Base-by-base conservation (phyloP, 2,329 filamentous ascomycete genomes). In the Elsinoe australis region DNA sequence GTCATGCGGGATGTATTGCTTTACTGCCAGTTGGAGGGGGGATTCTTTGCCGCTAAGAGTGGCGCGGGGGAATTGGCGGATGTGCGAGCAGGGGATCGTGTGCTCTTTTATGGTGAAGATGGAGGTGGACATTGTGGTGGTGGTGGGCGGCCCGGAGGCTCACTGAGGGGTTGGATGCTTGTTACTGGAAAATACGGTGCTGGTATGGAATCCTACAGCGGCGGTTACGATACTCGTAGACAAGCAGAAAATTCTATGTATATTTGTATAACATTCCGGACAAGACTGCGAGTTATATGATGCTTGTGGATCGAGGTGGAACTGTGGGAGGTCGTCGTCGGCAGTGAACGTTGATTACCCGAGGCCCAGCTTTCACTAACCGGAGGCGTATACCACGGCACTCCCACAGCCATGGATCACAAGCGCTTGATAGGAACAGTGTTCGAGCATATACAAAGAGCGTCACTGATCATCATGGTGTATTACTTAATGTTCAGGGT, bases 1-100 rank as follows among this genome's bases (percentile, higher is more conserved):
- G 59, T 45, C 38, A 49, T 79, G 70, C 1, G 89, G 89, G 0
- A 78, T 84, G 62, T 96, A 96, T 62, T 95, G 87, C 71, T 95
- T 95, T 47, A 95, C 76, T 6, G 81, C 79, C 4, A 95, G 67
- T 47, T 80, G 67, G 2, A 95, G 71, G 4, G 78, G 72, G 52
- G 90, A 84, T 54, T 94, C 83, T 57, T 94, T 85, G 9, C 76
- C 77, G 49, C 76, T 72, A 2, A 80, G 75, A 2, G 85, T 87
- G 9, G 84, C 85, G 47, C 78, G 77, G 5, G 85, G 74, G 61
- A 87, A 94, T 61, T 94, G 85, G 53, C 89, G 77, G 53, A 95
- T 83, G 65, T 95, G 85, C 54, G 87, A 79, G 55, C 78, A 79
- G 49, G 80, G 76, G 55, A 94, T 65, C 34, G 75, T 71, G 69